Conservation (phyloP, 106 monocot genomes). For the Dendrobium catenatum region DNA sequence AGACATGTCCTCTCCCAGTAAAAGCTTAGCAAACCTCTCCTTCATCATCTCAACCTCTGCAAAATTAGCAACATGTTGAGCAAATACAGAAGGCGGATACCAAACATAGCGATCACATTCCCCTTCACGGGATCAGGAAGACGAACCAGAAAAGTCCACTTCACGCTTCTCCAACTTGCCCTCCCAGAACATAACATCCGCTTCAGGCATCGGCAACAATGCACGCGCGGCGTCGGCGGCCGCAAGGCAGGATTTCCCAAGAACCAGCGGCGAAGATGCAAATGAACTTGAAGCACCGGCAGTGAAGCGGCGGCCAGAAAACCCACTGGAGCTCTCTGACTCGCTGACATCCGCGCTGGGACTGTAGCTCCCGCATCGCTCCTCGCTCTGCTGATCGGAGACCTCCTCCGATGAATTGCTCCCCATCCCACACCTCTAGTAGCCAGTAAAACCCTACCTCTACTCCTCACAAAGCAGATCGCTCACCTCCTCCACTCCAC, state of each 20-base stretch:
- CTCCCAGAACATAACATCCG: constrained; percentile 32
- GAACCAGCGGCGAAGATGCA: constrained; percentile 26
- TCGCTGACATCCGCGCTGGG: constrained; percentile 74
- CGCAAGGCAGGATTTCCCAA: not conserved
- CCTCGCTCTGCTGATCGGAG: constrained; percentile 48
- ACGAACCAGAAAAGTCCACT: constrained; percentile 40
- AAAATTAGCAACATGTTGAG: not conserved
- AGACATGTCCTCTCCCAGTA: constrained; percentile 96
- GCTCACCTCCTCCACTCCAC: not conserved
- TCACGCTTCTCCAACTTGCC: constrained; percentile 44
- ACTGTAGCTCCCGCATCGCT: constrained; percentile 62
- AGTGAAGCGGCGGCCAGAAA: constrained; percentile 24
- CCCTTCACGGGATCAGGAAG: not conserved
- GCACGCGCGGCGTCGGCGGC: constrained; percentile 1
- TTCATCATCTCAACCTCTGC: constrained; percentile 98
- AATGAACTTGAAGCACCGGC: constrained; percentile 39
- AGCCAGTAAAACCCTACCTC: constrained; percentile 14
- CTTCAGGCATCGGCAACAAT: constrained; percentile 10
- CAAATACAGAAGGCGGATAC: not conserved
- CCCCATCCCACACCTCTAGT: not conserved
- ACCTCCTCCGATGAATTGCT: constrained; percentile 57
- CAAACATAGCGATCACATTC: not conserved
- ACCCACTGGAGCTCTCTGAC: constrained; percentile 64
- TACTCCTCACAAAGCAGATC: constrained; percentile 5
- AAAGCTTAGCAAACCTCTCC: constrained; percentile 88